Conservation (phyloP, 2,329 filamentous ascomycete genomes). For the Claviceps arundinis region DNA sequence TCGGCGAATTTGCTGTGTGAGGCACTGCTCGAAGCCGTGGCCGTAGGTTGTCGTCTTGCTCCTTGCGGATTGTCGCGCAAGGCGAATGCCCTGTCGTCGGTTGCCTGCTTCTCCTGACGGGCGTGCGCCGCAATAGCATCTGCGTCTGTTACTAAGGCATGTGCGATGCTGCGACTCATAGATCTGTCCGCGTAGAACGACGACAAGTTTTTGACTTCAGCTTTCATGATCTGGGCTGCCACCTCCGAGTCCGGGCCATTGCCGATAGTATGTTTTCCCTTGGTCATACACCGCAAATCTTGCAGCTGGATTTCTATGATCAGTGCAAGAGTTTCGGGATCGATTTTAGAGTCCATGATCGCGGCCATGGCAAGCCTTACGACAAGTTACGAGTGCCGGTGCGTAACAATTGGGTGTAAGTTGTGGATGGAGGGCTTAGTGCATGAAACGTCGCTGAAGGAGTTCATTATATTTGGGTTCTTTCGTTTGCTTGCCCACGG, state of each 20-base stretch:
- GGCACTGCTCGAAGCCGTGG: not conserved
- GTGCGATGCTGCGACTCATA: constrained; percentile 10
- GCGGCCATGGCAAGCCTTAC: not conserved
- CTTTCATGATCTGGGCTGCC: constrained; percentile 5
- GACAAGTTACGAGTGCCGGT: too few species aligned
- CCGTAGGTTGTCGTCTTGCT: not conserved
- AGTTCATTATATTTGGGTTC: too few species aligned
- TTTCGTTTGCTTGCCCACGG: too few species aligned
- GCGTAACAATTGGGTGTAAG: not conserved
- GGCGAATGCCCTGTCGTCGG: not conserved
- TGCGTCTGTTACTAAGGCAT: constrained; percentile 7
- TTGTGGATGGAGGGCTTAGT: too few species aligned
- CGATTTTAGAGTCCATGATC: not conserved
- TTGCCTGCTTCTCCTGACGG: not conserved
- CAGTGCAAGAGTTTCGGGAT: constrained; percentile 7
- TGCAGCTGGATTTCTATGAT: constrained; percentile 10
- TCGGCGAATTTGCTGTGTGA: not conserved
- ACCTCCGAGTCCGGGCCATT: constrained; percentile 4
- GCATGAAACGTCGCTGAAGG: too few species aligned
- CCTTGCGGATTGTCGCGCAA: too few species aligned
- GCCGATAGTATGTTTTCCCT: constrained; percentile 6
- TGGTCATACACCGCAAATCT: constrained; percentile 6
- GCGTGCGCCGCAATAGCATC: constrained; percentile 1
- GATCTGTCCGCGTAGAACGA: constrained; percentile 5
- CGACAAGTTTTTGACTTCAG: constrained; percentile 6